Base-by-base conservation (phyloP, 768 basidiomycete species). In the Rhizopogon vesiculosus region DNA sequence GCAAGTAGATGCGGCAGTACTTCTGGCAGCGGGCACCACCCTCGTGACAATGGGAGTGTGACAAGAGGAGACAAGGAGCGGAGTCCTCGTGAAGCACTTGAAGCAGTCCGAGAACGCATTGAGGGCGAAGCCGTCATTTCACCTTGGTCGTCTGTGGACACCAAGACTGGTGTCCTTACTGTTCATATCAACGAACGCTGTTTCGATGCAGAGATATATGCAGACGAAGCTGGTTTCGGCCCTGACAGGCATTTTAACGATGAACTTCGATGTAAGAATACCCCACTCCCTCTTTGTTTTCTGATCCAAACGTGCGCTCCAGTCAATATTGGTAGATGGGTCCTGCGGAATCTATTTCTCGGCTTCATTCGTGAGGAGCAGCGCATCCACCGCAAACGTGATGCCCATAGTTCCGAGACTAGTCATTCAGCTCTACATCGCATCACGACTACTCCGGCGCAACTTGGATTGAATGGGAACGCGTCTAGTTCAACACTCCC, bases 311-410 rank as follows among this genome's bases (percentile, higher is more conserved):
- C 16, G 13, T 15, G 43, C 38, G 50, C 18, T 44, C 35, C 59
- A 97, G 94, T 96, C 60, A 96, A 95, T 67, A 76, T 96, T 44
- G 94, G 92, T 1, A 95, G 91, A 72, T 95, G 93, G 91, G 83
- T 92, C 1, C 70, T 96, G 19, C 80, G 87, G 29, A 96, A 95
- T 66, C 72, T 97, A 13, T 97, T 96, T 69, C 66, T 83, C 33
- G 84, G 82, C 3, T 93, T 93, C 65, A 78, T 92, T 50, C 76
- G 77, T 10, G 90, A 91, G 63, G 83, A 91, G 60, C 78, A 84
- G 56, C 76, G 76, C n/a, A 54, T 64, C 22, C 71, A 69, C 18
- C 73, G 69, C 40, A 71, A 63, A 58, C 75, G 66, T 25, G 74
- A 74, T 4, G 31, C 42, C 15, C 60, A 57, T 9, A 46, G 49